phyloP scores from a whole-genome alignment of 2,329 filamentous ascomycete genomes.

The Sporothrix luriei region DNA sequence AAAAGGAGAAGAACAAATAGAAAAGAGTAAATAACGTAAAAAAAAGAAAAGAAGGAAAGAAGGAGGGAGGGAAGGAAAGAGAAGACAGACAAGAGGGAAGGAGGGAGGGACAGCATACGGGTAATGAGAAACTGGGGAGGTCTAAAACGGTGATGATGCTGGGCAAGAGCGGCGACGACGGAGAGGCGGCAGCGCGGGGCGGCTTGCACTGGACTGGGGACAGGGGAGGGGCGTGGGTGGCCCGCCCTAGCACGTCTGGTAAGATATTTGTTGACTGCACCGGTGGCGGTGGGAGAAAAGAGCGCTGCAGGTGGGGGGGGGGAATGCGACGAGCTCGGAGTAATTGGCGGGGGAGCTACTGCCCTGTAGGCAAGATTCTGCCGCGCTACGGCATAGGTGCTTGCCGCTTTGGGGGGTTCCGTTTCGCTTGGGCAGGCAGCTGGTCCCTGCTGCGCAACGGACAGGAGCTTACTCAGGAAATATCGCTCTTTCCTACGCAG shows the following conservation, averaged over 20 bases:
- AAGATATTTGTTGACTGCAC: constrained; percentile 18
- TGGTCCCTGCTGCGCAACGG: constrained; percentile 16
- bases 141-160: constrained; percentile 36
- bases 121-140: constrained; percentile 26
- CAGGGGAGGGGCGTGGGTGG: constrained; percentile 4
- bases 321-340: constrained; percentile 2
- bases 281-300: constrained; percentile 26
- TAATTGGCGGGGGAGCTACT: constrained; percentile 27
- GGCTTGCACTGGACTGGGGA: background rate
- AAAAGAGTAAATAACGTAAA: background rate
- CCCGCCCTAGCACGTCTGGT: background rate
- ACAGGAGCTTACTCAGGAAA: constrained; percentile 29
- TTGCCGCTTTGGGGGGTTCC: constrained; percentile 20
- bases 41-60: background rate
- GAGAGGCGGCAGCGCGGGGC: constrained; percentile 25
- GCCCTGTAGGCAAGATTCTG: constrained; percentile 16
- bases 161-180: constrained; percentile 19
- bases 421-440: constrained; percentile 22
- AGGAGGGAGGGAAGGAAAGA: background rate
- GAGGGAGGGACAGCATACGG: constrained; percentile 26
- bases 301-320: constrained; percentile 24
- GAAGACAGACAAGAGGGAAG: constrained; percentile 12
- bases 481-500: constrained; percentile 32
- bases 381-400: background rate
- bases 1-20: constrained; percentile 1